phyloP scores from a whole-genome alignment of 2,329 filamentous ascomycete species.

The Magnaporthales sp. region DNA sequence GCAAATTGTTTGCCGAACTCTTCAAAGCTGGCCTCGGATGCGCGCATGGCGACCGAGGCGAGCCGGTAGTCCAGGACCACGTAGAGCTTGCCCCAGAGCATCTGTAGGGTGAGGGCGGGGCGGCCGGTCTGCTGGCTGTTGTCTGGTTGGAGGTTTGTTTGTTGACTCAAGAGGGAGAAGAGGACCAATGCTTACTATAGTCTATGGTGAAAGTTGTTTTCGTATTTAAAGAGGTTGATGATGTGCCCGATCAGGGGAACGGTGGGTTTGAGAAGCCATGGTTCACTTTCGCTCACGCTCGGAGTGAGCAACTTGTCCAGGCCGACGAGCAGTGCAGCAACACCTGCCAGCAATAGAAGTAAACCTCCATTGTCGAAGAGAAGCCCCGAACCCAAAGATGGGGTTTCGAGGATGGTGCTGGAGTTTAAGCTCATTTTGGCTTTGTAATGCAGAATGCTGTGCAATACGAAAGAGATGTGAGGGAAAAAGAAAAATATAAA shows the following conservation, averaged over 20 bases:
- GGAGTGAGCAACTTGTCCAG: neutral
- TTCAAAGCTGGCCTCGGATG: conserved; percentile 32
- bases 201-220: neutral
- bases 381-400: neutral
- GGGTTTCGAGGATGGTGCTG: neutral
- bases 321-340: neutral
- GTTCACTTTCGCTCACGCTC: neutral
- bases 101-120: conserved; percentile 33
- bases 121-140: neutral
- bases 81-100: conserved; percentile 34
- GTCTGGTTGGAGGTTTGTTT: too few relatives aligned
- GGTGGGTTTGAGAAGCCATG: neutral
- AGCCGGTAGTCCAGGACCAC: conserved; percentile 29
- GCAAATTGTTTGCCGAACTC: conserved; percentile 29
- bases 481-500: conserved; percentile 5
- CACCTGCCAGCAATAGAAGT: neutral
- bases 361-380: neutral
- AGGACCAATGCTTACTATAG: neutral
- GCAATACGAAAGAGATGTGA: neutral
- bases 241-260: neutral
- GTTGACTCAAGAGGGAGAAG: neutral
- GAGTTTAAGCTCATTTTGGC: neutral
- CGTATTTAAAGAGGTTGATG: neutral
- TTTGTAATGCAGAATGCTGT: too few relatives aligned
- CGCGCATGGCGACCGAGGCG: conserved; percentile 27